Evolutionary conservation across 768 basidiomycete genomes (phyloP).

Genomic region (Boletus insuetus): DNA sequence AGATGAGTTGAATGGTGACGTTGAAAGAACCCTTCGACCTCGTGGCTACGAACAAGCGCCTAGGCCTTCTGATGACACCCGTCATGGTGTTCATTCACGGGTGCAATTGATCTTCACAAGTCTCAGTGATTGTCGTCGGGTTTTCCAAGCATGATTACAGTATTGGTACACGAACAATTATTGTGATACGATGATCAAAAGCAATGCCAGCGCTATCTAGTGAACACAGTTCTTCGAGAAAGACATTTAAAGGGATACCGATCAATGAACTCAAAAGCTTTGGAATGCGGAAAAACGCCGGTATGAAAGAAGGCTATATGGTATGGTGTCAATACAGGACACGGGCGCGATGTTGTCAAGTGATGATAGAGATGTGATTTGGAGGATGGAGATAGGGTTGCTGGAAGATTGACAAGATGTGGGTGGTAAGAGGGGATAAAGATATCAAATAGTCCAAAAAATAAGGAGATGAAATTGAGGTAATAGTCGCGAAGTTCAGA

Average conservation of each 20-base stretch:
- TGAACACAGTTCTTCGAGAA: constrained; percentile 9
- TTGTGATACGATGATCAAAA: neutral
- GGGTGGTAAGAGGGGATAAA: constrained; percentile 8
- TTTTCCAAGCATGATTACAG: neutral
- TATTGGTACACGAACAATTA: constrained; percentile 1
- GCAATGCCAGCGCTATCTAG: constrained; percentile 8
- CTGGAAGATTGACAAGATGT: neutral
- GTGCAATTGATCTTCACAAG: too few species aligned
- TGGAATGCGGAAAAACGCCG: neutral
- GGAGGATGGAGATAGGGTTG: neutral
- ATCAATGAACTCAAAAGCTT: neutral
- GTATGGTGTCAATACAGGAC: neutral
- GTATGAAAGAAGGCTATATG: neutral
- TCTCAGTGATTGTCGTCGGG: too few species aligned
- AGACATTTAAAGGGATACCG: neutral
- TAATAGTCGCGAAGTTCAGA: neutral
- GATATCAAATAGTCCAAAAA: constrained; percentile 17
- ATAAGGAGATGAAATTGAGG: neutral
- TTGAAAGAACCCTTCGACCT: too few species aligned
- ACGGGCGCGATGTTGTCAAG: neutral
- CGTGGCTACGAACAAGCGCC: too few species aligned
- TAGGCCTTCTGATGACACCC: too few species aligned
- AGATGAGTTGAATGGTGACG: too few species aligned
- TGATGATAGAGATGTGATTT: neutral
- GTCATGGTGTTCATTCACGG: too few species aligned